Base-by-base conservation (phyloP, 495 filamentous ascomycete genomes). In the Penicillium simplicissimum region DNA sequence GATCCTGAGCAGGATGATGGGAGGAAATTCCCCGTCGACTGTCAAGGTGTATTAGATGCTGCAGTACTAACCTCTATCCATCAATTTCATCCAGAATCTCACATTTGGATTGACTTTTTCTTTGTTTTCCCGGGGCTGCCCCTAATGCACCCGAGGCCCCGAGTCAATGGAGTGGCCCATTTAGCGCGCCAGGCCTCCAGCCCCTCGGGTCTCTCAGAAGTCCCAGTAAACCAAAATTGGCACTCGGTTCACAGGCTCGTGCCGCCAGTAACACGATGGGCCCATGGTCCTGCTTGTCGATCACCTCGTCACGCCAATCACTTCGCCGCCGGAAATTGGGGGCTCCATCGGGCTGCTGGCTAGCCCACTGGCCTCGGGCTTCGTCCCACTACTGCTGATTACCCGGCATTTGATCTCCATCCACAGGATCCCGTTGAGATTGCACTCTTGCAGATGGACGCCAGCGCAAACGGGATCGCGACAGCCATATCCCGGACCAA, bases 221-320 rank as follows among this genome's bases (percentile, higher is more conserved):
- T 31, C 28, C 28, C 28, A 31, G 28, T 40, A 57, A 64, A 49
- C 61, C 61, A 65, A 55, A 64, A 59, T 48, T 66, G 57, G 62
- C 34, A 57, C 48, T 66, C 42, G 42, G 63, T 62, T 64, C 60
- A 43, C 54, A 52, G 59, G 59, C 58, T 63, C 61, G 52, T 67
- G 52, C 65, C 65, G 48, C 43, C 60, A 57, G 58, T 49, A 61
- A 70, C 59, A 45, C 55, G 60, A 52, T 55, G 47, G 67, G 31
- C 37, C 62, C 66, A 63, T 60, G 56, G 55, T 43, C 21, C 51
- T 54, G 52, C 59, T 38, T 62, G 66, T 54, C 69, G 67, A 71
- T 71, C 69, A 58, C 56, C 23, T 59, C 62, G 34, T 67, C 60
- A 64, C 67, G 62, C 69, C 69, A 71, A 71, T 71, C 47, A 52